Percentiles rank a stretch among this genome's conserved stretches.
Conservation (phyloP, 2,329 filamentous ascomycete species). For the Dothideomycetes sp. region DNA sequence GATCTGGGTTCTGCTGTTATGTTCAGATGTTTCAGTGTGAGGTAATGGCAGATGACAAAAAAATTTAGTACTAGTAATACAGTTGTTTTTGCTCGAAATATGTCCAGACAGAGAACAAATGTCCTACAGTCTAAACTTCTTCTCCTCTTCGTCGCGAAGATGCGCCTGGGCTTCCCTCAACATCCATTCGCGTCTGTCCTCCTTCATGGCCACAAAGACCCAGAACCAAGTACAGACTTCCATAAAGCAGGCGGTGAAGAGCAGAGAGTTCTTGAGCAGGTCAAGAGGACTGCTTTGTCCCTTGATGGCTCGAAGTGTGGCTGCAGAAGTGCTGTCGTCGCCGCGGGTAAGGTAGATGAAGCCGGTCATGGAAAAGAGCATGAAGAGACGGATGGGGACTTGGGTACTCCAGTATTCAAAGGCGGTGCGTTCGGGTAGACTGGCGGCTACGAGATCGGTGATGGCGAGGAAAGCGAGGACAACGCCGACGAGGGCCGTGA, state of each 20-base stretch:
- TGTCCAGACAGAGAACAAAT: too few relatives aligned
- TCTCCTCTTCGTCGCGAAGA: constrained; percentile 10
- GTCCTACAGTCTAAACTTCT: constrained; percentile 11
- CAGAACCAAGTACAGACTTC: constrained; percentile 85
- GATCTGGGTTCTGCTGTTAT: too few relatives aligned
- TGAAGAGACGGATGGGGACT: constrained; percentile 55
- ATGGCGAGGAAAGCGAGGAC: constrained; percentile 54
- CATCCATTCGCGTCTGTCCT: constrained; percentile 44
- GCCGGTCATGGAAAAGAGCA: constrained; percentile 52
- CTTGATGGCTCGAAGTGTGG: constrained; percentile 15
- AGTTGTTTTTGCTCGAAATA: too few relatives aligned
- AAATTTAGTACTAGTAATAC: background rate
- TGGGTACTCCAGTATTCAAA: constrained; percentile 40
- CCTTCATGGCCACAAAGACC: constrained; percentile 62
- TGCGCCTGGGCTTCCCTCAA: constrained; percentile 17
- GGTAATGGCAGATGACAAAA: background rate
- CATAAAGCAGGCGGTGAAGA: constrained; percentile 77
- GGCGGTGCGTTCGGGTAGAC: constrained; percentile 34
- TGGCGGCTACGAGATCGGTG: constrained; percentile 38
- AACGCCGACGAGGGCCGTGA: constrained; percentile 58
- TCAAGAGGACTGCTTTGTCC: constrained; percentile 37
- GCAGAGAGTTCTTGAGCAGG: constrained; percentile 69
- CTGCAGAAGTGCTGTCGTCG: constrained; percentile 39
- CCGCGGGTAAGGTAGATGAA: constrained; percentile 56
- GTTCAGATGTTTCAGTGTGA: background rate